Evolutionary conservation across 371 early-diverging fungal genomes (phyloP), one percentile per base, ranked within the genome.

Genomic region (Mortierella sp.): DNA sequence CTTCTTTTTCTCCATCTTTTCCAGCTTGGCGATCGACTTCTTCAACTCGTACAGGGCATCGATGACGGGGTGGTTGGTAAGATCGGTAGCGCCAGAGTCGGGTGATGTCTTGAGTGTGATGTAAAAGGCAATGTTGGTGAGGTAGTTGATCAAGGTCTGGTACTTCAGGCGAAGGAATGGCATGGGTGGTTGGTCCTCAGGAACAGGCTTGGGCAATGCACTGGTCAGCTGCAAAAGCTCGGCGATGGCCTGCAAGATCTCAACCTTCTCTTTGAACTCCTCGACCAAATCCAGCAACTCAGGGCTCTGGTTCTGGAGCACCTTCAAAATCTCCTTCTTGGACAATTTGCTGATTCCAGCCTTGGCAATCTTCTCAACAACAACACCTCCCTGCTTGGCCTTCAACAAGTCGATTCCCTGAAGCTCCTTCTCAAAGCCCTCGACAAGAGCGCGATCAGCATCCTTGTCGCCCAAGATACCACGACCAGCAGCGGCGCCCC

Each of bases 61-160:
- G 79, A 97, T 94, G 24, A 97, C 96, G 13, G 97, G 98, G 87
- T 98, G 98, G 72, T 94, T 91, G 63, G 91, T 93, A 57, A 95
- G 80, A 74, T 92, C 90, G 19, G 88, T 83, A 19, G 90, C 75
- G 70, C 78, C 87, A 0, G 91, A 60, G 8, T 90, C 91, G 14
- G 87, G 87, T 21, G 95, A 93, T 24, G 97, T 93, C 83, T 96
- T 96, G 65, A 96, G 82, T 1, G 92, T 92, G 74, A 98, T 91
- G 87, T 97, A 97, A 75, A 97, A 98, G 28, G 97, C 93, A 74
- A 98, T 92, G 80, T 98, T 98, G 78, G 94, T 95, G 81, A 97
- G 88, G 84, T 97, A 98, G 77, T 93, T 93, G 87, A 95, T 88
- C 38, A 93, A 73, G 34, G 90, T 89, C 84, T 93, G 91, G 84